Evolutionary conservation across 495 filamentous ascomycete genomes (phyloP).

Genomic region (Podospora bellae-mahoneyi): DNA sequence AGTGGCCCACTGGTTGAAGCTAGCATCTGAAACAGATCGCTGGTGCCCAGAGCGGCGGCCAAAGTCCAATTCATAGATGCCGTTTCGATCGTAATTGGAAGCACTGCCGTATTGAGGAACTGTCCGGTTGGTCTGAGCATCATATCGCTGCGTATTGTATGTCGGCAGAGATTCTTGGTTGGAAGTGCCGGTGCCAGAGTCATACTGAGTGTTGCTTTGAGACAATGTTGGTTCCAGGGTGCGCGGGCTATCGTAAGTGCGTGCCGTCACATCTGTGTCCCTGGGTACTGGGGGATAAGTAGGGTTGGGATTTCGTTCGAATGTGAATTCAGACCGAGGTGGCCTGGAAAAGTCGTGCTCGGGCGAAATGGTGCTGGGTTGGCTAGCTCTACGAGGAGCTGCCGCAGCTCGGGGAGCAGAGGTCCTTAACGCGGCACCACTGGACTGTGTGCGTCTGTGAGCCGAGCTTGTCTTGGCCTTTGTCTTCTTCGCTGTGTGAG

Average conservation of each 20-base stretch:
- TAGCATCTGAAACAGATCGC: background rate
- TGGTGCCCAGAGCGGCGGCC: background rate
- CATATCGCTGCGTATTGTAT: background rate
- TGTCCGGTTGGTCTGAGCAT: background rate
- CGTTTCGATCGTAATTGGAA: background rate
- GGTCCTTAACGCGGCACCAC: background rate
- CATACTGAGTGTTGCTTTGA: background rate
- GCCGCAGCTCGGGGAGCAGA: background rate
- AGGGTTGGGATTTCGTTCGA: background rate
- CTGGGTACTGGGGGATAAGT: background rate
- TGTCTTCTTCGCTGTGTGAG: conserved; percentile 7
- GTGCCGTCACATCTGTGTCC: background rate
- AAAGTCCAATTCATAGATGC: background rate
- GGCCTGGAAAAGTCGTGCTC: background rate
- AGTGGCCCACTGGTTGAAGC: background rate
- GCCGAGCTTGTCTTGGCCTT: conserved; percentile 22
- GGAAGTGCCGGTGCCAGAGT: background rate
- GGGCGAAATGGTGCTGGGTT: background rate
- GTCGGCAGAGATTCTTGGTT: background rate
- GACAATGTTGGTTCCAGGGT: background rate
- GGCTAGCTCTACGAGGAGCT: background rate
- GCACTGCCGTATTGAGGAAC: background rate
- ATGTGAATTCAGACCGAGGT: background rate
- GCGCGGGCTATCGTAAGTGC: background rate
- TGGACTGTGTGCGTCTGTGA: conserved; percentile 43